Base-by-base conservation (phyloP, 768 basidiomycete genomes). In the Trametes cingulata region DNA sequence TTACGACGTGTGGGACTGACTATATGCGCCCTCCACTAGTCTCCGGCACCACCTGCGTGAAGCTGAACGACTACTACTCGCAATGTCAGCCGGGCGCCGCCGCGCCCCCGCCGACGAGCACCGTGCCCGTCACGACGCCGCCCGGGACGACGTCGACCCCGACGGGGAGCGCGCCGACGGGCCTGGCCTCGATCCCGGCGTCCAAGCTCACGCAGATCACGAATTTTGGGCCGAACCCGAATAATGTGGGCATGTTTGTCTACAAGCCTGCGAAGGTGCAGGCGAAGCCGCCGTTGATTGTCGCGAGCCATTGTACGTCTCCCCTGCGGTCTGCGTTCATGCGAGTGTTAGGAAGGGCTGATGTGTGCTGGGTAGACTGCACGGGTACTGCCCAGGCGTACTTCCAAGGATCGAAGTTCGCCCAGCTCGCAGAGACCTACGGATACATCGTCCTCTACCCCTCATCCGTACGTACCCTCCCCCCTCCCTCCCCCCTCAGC, bases 151-250 rank as follows among this genome's bases (percentile, higher is more conserved):
- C 56, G 22, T 17, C 46, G 36, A 49, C 20, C 6, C 15, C 35
- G 17, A 52, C 58, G 29, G 33, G 37, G 15, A 58, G 25, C 41
- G 57, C 57, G 20, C 57, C 57, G 41, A 58, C 41, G 37, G 57
- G 57, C 29, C 48, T 58, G 27, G 14, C 39, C 19, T 42, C 57
- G 10, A 51, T 52, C 41, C 57, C 57, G 4, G 49, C 57, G 22
- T 58, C 57, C 29, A 51, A 25, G 49, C 50, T 58, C 25, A 22
- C 49, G 27, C 49, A 79, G 62, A 72, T 78, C 45, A 71, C 71
- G 39, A 77, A 78, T 72, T 80, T 80, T 65, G 81, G 82, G 8
- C 40, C 79, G 29, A 84, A 85, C 70, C 82, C 83, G n/a, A 83
- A 77, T 36, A 75, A 76, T 67, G 80, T 58, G 41, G 69, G 73